Conservation (phyloP, 1,284 basidiomycete species). For the Cryptococcus hybrid region DNA sequence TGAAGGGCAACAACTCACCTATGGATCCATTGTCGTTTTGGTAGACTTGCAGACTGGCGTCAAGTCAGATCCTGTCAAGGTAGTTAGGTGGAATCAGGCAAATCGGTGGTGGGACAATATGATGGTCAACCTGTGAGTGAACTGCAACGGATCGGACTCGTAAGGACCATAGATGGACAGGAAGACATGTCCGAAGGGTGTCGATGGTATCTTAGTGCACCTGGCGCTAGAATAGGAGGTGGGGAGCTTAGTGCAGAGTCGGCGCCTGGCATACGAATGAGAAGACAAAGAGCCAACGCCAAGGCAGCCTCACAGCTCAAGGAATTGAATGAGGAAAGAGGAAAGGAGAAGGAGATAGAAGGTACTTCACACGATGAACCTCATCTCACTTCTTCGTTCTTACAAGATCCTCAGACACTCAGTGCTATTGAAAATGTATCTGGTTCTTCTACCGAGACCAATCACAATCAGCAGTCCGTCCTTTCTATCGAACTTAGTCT, state of each 20-base stretch:
- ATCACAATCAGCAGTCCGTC: not conserved
- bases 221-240: constrained; percentile 39
- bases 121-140: constrained; percentile 72
- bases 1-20: constrained; percentile 68
- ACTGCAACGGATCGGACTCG: constrained; percentile 92
- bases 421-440: not conserved
- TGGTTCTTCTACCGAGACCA: not conserved
- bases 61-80: constrained; percentile 78
- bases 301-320: not conserved
- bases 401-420: not conserved
- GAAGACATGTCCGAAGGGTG: constrained; percentile 18
- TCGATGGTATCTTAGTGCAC: constrained; percentile 40
- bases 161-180: constrained; percentile 57
- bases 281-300: not conserved
- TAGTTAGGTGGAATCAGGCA: constrained; percentile 92
- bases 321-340: not conserved
- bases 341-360: not conserved
- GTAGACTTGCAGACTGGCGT: constrained; percentile 81
- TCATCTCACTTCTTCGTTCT: not conserved
- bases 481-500: too few species aligned
- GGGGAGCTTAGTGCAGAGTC: constrained; percentile 22
- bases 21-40: constrained; percentile 83
- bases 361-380: not conserved
- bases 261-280: not conserved
- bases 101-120: constrained; percentile 69